phyloP scores from a whole-genome alignment of 352 stramenopile genomes.

The Thraustochytrium sp. region DNA sequence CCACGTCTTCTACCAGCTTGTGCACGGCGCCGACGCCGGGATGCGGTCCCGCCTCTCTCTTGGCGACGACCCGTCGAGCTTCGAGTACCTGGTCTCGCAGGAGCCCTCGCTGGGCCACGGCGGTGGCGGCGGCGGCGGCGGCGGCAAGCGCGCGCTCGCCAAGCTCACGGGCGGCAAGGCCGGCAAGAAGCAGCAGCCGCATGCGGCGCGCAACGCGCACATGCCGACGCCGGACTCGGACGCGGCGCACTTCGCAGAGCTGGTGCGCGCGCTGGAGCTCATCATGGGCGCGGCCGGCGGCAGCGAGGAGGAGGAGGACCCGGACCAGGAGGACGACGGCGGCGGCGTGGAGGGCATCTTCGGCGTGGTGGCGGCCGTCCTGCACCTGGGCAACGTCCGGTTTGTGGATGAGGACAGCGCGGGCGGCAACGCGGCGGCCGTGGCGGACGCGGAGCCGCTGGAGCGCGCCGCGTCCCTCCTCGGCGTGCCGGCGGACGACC shows the following conservation, averaged over 20 bases:
- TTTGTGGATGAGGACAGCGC: constrained; percentile 64
- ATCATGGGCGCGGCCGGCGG: constrained; percentile 80
- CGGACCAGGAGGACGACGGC: constrained; percentile 61
- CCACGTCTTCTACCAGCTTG: constrained; percentile 84
- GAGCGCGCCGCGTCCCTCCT: constrained; percentile 16
- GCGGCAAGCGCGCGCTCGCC: constrained; percentile 88
- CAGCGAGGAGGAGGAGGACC: constrained; percentile 49
- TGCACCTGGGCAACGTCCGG: constrained; percentile 85
- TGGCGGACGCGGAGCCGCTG: background rate
- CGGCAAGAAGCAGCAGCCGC: constrained; percentile 57
- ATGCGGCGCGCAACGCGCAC: constrained; percentile 68
- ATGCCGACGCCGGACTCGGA: background rate
- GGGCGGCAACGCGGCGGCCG: constrained; percentile 57
- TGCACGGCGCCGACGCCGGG: constrained; percentile 59
- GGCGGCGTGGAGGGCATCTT: constrained; percentile 84
- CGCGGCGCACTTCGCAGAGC: background rate
- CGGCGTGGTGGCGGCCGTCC: constrained; percentile 64
- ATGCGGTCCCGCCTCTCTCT: constrained; percentile 36
- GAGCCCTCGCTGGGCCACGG: constrained; percentile 53
- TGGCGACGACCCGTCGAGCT: constrained; percentile 52
- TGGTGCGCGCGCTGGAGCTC: constrained; percentile 55
- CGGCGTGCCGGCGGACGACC: background rate
- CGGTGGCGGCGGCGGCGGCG: constrained; percentile 88
- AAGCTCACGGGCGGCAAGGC: constrained; percentile 92
- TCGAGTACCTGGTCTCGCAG: constrained; percentile 83